phyloP scores from a whole-genome alignment of 139 green algal genomes.

The Tetraselmis chui region DNA sequence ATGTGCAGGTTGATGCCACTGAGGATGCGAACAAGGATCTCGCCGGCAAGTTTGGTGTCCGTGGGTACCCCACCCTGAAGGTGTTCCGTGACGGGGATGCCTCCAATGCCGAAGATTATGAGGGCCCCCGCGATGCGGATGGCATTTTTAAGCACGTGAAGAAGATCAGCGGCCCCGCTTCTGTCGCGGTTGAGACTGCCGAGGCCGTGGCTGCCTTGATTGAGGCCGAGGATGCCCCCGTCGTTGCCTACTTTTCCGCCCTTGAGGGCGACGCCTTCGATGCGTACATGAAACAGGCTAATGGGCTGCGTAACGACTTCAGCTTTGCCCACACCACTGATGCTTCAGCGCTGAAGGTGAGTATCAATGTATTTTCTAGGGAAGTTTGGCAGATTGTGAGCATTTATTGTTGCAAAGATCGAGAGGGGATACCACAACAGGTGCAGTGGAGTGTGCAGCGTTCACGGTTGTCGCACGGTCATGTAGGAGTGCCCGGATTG shows the following conservation, averaged over 20 bases:
- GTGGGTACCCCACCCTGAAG: constrained; percentile 30
- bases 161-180: constrained; percentile 22
- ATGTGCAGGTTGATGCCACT: constrained; percentile 21
- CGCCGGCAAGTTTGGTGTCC: constrained; percentile 28
- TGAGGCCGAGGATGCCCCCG: constrained; percentile 1
- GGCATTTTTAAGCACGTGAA: constrained; percentile 25
- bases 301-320: constrained; percentile 6
- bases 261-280: background rate
- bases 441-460: too few species aligned
- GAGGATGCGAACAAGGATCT: constrained; percentile 30
- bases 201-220: constrained; percentile 6
- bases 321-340: constrained; percentile 2
- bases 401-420: too few species aligned
- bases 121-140: constrained; percentile 20
- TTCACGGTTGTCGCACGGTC: too few species aligned
- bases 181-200: constrained; percentile 4
- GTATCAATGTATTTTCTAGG: background rate
- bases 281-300: background rate
- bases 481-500: constrained; percentile 1
- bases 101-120: constrained; percentile 21
- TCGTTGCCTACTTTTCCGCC: background rate
- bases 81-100: constrained; percentile 20
- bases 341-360: background rate
- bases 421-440: too few species aligned
- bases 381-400: background rate